These are phyloP conservation scores for Aspergillus asperescens DNA, from an alignment of 495 filamentous ascomycete species.

Conservation along the genomic window DNA sequence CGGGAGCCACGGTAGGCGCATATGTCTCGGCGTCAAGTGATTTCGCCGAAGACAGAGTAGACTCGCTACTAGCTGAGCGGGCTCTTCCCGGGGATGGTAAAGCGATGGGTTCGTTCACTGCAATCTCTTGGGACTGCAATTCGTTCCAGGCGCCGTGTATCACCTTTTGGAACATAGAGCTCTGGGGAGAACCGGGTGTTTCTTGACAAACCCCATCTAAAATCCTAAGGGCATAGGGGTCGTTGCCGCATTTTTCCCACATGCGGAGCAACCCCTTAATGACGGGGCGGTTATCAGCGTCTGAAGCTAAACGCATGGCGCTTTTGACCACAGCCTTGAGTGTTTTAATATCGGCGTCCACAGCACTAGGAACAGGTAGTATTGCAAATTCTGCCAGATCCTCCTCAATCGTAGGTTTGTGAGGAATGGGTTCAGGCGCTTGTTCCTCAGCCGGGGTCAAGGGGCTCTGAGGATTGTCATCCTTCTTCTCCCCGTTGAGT, in stretches of 20 bases:
- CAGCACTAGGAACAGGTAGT: slow-evolving; percentile 20
- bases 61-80: slow-evolving; percentile 41
- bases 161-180: slow-evolving; percentile 22
- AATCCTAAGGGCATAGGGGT: slow-evolving; percentile 24
- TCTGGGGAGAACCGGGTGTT: slow-evolving; percentile 21
- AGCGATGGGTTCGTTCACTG: neutral
- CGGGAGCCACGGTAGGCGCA: slow-evolving; percentile 16
- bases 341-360: slow-evolving; percentile 25
- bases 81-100: slow-evolving; percentile 12
- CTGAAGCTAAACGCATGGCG: slow-evolving; percentile 20
- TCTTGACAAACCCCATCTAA: slow-evolving; percentile 23
- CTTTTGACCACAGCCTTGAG: slow-evolving; percentile 21
- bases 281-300: slow-evolving; percentile 24
- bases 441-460: slow-evolving; percentile 17
- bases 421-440: neutral
- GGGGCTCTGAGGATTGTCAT: slow-evolving; percentile 14
- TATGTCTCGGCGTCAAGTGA: slow-evolving; percentile 29
- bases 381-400: slow-evolving; percentile 17
- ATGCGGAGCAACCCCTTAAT: slow-evolving; percentile 25
- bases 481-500: slow-evolving; percentile 15
- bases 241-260: slow-evolving; percentile 24
- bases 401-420: slow-evolving; percentile 7
- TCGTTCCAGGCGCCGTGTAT: slow-evolving; percentile 25
- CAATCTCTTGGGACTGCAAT: slow-evolving; percentile 13
- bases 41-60: slow-evolving; percentile 41